Evolutionary conservation across 805 yeast species (phyloP).

Genomic region (Spathaspora hagerdaliae): DNA sequence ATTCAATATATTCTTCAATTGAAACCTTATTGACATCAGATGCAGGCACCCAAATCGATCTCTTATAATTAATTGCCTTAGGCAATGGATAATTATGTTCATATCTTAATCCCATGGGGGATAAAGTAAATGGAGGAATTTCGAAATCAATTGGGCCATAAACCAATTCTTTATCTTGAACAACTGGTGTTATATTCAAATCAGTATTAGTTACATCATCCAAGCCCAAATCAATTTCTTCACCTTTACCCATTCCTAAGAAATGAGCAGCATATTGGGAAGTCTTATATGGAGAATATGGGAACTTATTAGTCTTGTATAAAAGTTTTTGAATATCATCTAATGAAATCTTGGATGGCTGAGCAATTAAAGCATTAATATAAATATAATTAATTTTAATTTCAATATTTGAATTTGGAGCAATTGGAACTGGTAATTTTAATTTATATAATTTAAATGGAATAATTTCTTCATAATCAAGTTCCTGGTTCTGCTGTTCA

Average conservation of each 20-base stretch:
- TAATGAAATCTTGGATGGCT: constrained; percentile 61
- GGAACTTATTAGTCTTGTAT: constrained; percentile 50
- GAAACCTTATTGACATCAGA: constrained; percentile 64
- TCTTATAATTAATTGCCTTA: constrained; percentile 53
- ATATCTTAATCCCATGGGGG: constrained; percentile 55
- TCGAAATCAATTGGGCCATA: constrained; percentile 51
- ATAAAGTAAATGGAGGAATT: constrained; percentile 43
- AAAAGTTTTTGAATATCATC: constrained; percentile 58
- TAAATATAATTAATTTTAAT: constrained; percentile 49
- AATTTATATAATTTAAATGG: constrained; percentile 35
- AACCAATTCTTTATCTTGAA: constrained; percentile 33
- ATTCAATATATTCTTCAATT: constrained; percentile 81
- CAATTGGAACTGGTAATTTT: constrained; percentile 58
- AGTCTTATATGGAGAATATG: constrained; percentile 62
- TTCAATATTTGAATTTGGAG: constrained; percentile 53
- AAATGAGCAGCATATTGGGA: constrained; percentile 39
- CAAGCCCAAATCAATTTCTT: constrained; percentile 37
- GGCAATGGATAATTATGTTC: constrained; percentile 64
- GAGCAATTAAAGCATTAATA: constrained; percentile 47
- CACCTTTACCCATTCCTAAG: constrained; percentile 43
- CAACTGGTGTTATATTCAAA: constrained; percentile 13
- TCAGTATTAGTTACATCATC: constrained; percentile 10
- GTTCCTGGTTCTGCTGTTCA: constrained; percentile 8
- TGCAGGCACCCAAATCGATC: constrained; percentile 89
- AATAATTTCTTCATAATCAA: constrained; percentile 15